phyloP scores from a whole-genome alignment of 2,329 filamentous ascomycete genomes.

The Ceratocystis papillata region DNA sequence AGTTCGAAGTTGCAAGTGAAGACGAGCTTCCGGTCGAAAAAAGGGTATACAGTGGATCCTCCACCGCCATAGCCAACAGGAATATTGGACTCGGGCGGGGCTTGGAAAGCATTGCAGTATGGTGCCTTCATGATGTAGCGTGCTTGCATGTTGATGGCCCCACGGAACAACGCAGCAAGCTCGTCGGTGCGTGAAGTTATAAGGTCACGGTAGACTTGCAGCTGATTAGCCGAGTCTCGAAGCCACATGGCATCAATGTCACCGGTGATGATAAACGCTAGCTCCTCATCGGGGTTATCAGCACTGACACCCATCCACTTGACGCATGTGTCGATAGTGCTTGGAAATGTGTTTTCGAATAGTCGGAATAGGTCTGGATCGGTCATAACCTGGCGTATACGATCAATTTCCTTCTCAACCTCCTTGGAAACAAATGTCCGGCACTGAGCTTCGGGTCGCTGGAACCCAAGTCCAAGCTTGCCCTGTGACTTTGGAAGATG shows the following conservation, averaged over 20 bases:
- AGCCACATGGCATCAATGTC: constrained; percentile 86
- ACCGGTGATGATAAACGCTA: constrained; percentile 72
- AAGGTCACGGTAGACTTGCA: constrained; percentile 55
- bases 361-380: constrained; percentile 60
- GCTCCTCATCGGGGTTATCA: constrained; percentile 43
- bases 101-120: constrained; percentile 87
- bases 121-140: constrained; percentile 58
- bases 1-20: constrained; percentile 91
- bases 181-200: constrained; percentile 42
- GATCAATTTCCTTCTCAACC: constrained; percentile 23
- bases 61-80: constrained; percentile 32
- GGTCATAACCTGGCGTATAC: constrained; percentile 34
- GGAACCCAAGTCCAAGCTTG: constrained; percentile 63
- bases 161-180: constrained; percentile 56
- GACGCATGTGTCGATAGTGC: constrained; percentile 72
- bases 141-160: constrained; percentile 60
- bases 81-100: constrained; percentile 63
- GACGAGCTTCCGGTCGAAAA: constrained; percentile 33
- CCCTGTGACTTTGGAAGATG: constrained; percentile 70
- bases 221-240: constrained; percentile 67
- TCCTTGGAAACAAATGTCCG: constrained; percentile 47
- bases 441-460: constrained; percentile 64
- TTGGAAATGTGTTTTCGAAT: constrained; percentile 76
- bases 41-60: constrained; percentile 24
- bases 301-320: constrained; percentile 59